Percentiles rank a stretch among this genome's conserved stretches.
Evolutionary conservation across 345 rosid species (phyloP).

Genomic region (Crucihimalaya himalaica): DNA sequence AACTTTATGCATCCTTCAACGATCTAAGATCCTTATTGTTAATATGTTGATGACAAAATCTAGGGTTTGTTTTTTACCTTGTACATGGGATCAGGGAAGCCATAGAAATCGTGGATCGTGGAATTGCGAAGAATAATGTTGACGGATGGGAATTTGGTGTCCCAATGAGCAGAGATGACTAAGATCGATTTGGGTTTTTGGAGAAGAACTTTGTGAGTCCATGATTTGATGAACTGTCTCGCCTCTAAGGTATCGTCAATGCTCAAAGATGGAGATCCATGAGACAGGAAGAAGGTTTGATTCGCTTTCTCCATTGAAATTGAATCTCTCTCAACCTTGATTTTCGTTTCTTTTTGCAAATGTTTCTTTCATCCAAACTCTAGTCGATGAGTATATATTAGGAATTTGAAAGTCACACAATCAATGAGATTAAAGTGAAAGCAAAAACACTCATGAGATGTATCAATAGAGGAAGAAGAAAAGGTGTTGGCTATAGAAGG

Average conservation of each 20-base stretch:
- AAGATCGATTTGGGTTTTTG: constrained; percentile 71
- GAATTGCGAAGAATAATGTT: constrained; percentile 58
- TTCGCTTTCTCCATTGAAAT: constrained; percentile 35
- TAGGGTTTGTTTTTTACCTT: constrained; percentile 44
- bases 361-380: no score
- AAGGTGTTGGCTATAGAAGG: no score
- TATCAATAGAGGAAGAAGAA: no score
- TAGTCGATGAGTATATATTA: no score
- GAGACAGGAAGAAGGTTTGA: constrained; percentile 71
- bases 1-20: background rate
- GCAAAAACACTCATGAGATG: no score
- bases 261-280: constrained; percentile 78
- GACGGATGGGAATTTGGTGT: constrained; percentile 64
- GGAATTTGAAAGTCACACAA: no score
- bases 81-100: constrained; percentile 79
- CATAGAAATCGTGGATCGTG: constrained; percentile 79
- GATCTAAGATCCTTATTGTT: background rate
- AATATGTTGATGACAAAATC: background rate
- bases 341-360: background rate
- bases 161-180: constrained; percentile 90
- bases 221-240: constrained; percentile 69
- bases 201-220: constrained; percentile 46
- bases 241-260: constrained; percentile 71
- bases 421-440: no score
- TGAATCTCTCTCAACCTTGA: background rate